phyloP scores from a whole-genome alignment of 768 basidiomycete genomes.

The Collybia sp. region DNA sequence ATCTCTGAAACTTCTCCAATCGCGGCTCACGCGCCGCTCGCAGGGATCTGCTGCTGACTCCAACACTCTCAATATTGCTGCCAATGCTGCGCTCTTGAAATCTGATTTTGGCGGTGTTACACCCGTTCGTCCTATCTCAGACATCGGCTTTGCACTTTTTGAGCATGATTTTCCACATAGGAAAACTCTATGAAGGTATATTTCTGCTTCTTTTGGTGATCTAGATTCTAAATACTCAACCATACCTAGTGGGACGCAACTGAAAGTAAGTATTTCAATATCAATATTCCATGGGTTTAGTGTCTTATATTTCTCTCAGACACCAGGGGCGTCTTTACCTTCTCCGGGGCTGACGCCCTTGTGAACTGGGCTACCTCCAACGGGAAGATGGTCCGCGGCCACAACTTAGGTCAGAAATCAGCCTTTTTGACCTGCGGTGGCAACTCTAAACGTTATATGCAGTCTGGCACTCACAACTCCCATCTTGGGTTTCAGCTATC shows the following conservation, averaged over 20 bases:
- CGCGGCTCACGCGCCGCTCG: neutral
- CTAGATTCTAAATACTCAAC: neutral
- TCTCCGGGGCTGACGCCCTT: slow-evolving; percentile 26
- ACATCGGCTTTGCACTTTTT: too few species aligned
- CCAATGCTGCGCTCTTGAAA: slow-evolving; percentile 25
- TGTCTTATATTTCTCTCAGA: slow-evolving; percentile 9
- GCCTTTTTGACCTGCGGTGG: neutral
- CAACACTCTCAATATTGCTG: neutral
- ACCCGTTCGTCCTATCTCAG: slow-evolving; percentile 15
- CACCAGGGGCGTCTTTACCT: slow-evolving; percentile 27
- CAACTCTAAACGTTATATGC: neutral
- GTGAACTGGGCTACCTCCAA: slow-evolving; percentile 35
- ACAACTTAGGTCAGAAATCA: slow-evolving; percentile 25
- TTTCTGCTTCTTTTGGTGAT: neutral
- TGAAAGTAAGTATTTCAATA: slow-evolving; percentile 24
- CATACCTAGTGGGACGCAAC: slow-evolving; percentile 30
- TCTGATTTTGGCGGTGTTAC: slow-evolving; percentile 34
- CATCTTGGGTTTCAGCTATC: slow-evolving; percentile 30
- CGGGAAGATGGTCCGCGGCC: slow-evolving; percentile 35
- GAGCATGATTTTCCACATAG: slow-evolving; percentile 5
- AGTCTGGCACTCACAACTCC: slow-evolving; percentile 30
- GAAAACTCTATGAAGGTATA: slow-evolving; percentile 40
- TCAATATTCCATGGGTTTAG: neutral
- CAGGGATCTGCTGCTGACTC: slow-evolving; percentile 22
- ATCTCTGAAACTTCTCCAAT: neutral